phyloP scores from a whole-genome alignment of 305 asterid species.

The Striga hermonthica region DNA sequence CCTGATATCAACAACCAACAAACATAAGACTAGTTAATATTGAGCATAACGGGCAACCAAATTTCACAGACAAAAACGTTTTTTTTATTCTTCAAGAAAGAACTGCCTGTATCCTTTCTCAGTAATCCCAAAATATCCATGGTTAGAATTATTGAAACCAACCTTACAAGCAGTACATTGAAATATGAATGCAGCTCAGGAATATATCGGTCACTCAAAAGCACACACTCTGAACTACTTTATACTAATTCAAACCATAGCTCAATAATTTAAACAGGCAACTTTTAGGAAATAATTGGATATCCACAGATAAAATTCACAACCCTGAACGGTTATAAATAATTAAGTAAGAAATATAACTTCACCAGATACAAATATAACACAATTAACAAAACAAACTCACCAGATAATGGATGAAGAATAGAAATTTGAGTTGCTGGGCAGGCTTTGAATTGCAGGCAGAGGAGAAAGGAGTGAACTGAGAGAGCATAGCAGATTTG shows the following conservation, averaged over 20 bases:
- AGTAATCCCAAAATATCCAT: too few relatives aligned
- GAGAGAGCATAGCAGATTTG: constrained; percentile 4
- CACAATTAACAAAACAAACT: background rate
- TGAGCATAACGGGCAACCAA: too few relatives aligned
- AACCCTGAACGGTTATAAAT: background rate
- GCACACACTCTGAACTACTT: background rate
- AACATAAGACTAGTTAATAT: too few relatives aligned
- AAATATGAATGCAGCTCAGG: too few relatives aligned
- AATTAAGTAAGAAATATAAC: background rate
- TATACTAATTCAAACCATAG: background rate
- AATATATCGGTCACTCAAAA: background rate
- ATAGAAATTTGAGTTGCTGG: background rate
- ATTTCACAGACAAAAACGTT: background rate
- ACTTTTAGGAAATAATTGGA: too few relatives aligned
- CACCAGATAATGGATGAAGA: constrained; percentile 1
- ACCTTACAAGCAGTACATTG: too few relatives aligned
- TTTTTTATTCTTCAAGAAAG: background rate
- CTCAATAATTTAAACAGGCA: background rate
- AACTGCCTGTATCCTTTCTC: too few relatives aligned
- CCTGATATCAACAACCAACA: constrained; percentile 23
- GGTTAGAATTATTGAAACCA: too few relatives aligned
- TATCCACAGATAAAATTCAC: background rate
- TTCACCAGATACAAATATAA: background rate
- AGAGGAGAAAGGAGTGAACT: constrained; percentile 39
- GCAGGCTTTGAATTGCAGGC: constrained; percentile 19